Evolutionary conservation across 2,329 filamentous ascomycete genomes (phyloP).

Genomic region (Scortechinia acanthostroma): DNA sequence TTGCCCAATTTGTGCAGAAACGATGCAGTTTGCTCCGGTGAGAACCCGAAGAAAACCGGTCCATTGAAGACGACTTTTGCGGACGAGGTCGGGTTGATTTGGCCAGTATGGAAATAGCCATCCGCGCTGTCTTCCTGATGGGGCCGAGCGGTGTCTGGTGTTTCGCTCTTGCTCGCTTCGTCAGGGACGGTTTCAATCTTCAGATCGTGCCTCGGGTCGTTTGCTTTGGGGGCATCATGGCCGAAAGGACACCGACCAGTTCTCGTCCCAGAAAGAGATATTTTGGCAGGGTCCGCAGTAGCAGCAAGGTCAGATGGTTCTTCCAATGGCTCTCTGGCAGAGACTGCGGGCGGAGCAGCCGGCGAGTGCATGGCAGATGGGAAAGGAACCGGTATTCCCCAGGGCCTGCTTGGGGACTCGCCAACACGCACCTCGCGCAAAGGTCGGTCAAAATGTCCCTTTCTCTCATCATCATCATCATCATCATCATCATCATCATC

Average conservation of each 20-base stretch:
- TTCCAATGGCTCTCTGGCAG: neutral
- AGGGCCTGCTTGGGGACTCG: conserved; percentile 1
- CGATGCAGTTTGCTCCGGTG: neutral
- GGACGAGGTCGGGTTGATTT: neutral
- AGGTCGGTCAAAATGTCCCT: neutral
- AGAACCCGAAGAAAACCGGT: neutral
- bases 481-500: too few relatives aligned
- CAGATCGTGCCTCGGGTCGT: neutral
- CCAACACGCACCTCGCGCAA: neutral
- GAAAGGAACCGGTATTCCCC: neutral
- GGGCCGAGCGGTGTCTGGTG: too few relatives aligned
- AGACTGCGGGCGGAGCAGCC: neutral
- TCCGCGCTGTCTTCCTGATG: neutral
- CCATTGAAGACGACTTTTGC: neutral
- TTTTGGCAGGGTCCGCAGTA: neutral
- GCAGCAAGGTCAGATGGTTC: neutral
- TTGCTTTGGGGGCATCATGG: neutral
- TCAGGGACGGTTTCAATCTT: neutral
- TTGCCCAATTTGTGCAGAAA: too few relatives aligned
- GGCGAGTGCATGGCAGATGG: neutral
- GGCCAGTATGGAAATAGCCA: too few relatives aligned
- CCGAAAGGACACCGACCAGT: neutral
- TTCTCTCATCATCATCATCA: neutral
- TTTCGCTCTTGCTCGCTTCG: neutral
- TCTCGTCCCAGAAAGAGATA: neutral